Evolutionary conservation across 768 basidiomycete species (phyloP), one percentile per base, ranked within the genome.

Genomic region (Candolleomyces efflorescens): DNA sequence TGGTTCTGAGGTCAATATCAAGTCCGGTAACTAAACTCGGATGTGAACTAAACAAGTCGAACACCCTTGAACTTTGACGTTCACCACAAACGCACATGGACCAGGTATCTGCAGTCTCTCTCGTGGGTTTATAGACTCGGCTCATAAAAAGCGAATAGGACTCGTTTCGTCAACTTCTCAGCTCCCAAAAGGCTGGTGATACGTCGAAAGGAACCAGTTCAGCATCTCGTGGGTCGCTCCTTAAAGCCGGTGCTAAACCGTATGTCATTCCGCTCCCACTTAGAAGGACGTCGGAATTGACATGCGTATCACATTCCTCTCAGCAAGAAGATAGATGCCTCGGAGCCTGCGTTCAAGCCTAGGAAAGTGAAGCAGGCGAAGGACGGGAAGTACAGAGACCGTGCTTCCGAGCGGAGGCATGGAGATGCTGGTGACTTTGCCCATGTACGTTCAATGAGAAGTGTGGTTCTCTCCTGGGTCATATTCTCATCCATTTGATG

Each of bases 371-470:
- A 86, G 73, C 59, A 67, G 2, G 27, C 13, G 6, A 59, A 71
- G 0, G 80, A 80, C 11, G 65, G 69, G 17, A 77, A 73, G 60
- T 93, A 92, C 64, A 82, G 89, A 32, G 85, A 94, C 68, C 82
- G 90, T 45, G 90, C 91, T 12, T 77, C 84, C 2, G 90, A 94
- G 66, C 78, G 90, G 49, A 75, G 91, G 27, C 71, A 67, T 5
- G 92, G 90, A 1, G 73, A 75, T 48, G 85, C 78, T 13, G 85
- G 84, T 62, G 90, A 93, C 64, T 92, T 85, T 70, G 87, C 89
- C 0, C 75, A 88, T 69, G 90, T 87, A 61, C 26, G 72, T 66
- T 5, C 7, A 32, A n/a, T n/a, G n/a, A n/a, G n/a, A 32, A 20
- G 5, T 36, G 12, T 15, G 36, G 7, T 20, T 27, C 20, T 53